Percentiles rank a stretch among this genome's conserved stretches.
These are phyloP conservation scores for Backusella morwellensis DNA, from an alignment of 192 early-diverging fungal genomes.

Conservation along the genomic window DNA sequence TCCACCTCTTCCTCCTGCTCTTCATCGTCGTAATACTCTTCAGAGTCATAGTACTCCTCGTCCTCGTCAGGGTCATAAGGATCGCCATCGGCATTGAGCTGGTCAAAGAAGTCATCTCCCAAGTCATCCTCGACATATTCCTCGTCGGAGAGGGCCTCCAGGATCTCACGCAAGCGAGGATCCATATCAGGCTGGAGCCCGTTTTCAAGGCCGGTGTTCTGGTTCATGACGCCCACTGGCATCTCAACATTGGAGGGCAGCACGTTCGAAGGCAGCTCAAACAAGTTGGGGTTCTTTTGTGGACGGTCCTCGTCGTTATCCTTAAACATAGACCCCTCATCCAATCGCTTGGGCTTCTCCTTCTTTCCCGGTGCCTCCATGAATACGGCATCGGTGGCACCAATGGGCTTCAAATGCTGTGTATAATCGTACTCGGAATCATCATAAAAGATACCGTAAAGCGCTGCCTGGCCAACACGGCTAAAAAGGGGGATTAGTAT, in stretches of 20 bases:
- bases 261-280: slow-evolving; percentile 70
- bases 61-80: slow-evolving; percentile 52
- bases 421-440: slow-evolving; percentile 94
- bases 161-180: slow-evolving; percentile 76
- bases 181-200: slow-evolving; percentile 75
- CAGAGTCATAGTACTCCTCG: slow-evolving; percentile 54
- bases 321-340: slow-evolving; percentile 29
- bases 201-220: slow-evolving; percentile 56
- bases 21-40: slow-evolving; percentile 44
- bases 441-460: slow-evolving; percentile 89
- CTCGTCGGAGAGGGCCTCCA: slow-evolving; percentile 94
- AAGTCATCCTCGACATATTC: slow-evolving; percentile 79
- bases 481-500: slow-evolving; percentile 13
- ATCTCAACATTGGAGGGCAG: slow-evolving; percentile 75
- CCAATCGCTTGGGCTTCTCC: slow-evolving; percentile 43
- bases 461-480: slow-evolving; percentile 69
- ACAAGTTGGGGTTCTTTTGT: slow-evolving; percentile 32
- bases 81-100: slow-evolving; percentile 66
- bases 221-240: slow-evolving; percentile 67
- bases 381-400: slow-evolving; percentile 74
- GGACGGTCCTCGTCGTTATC: slow-evolving; percentile 16
- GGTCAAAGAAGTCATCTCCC: slow-evolving; percentile 82
- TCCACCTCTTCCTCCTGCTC: slow-evolving; percentile 46
- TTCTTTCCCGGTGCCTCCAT: slow-evolving; percentile 66
- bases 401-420: slow-evolving; percentile 87